Conservation (phyloP, 129 eudicot species). For the Escallonia rubra region DNA sequence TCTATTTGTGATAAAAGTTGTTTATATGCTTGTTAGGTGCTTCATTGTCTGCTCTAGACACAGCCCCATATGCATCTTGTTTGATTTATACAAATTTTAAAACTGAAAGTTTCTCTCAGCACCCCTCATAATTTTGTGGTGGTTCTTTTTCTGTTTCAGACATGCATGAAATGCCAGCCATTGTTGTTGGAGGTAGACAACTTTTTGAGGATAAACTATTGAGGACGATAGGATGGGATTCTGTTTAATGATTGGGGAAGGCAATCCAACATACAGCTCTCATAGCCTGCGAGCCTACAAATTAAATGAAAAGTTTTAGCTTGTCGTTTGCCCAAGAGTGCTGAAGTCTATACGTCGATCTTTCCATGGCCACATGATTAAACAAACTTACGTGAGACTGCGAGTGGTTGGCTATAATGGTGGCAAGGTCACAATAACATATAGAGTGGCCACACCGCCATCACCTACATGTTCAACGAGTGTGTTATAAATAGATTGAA, state of each 20-base stretch:
- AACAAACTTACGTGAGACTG: slow-evolving; percentile 16
- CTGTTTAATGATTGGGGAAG: not conserved
- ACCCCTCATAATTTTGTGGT: not conserved
- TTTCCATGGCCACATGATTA: slow-evolving; percentile 17
- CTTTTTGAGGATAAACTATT: not conserved
- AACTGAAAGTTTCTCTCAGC: too few species aligned
- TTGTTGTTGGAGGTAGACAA: not conserved
- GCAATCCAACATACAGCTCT: not conserved
- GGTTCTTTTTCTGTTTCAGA: not conserved
- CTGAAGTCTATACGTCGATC: slow-evolving; percentile 2
- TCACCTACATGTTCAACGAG: slow-evolving; percentile 17
- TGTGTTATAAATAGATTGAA: slow-evolving; percentile 13
- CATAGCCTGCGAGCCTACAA: not conserved
- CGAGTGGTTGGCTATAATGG: slow-evolving; percentile 28
- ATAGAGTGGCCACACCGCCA: slow-evolving; percentile 38
- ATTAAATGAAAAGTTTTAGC: not conserved
- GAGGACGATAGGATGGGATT: not conserved
- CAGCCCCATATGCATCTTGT: too few species aligned
- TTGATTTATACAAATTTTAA: too few species aligned
- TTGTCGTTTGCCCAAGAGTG: not conserved
- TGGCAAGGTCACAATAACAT: slow-evolving; percentile 26
- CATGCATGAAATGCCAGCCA: slow-evolving; percentile 1
- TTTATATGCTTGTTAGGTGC: too few species aligned
- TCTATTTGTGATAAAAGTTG: too few species aligned
- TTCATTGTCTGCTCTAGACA: too few species aligned